Percentiles rank a stretch among this genome's conserved stretches.
phyloP scores from a whole-genome alignment of 345 rosid species.

The Citrus hindsii region DNA sequence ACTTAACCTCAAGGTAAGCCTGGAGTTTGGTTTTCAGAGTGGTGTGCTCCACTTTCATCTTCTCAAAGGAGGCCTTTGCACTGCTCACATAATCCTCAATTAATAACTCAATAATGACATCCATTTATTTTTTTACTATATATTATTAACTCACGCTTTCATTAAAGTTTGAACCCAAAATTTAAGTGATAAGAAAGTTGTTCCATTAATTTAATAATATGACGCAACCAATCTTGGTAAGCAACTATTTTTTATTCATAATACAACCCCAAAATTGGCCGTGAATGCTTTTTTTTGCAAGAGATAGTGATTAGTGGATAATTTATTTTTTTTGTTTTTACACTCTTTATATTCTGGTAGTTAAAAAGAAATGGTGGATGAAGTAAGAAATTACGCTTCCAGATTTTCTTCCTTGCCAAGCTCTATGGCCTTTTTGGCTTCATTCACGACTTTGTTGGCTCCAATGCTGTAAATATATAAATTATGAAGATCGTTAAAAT shows the following conservation, averaged over 20 bases:
- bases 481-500: neutral
- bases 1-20: slow-evolving; percentile 25
- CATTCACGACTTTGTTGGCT: slow-evolving; percentile 18
- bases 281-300: too few species aligned
- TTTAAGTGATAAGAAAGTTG: too few species aligned
- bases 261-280: slow-evolving; percentile 6
- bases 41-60: slow-evolving; percentile 16
- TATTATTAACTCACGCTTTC: too few species aligned
- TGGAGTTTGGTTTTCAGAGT: slow-evolving; percentile 23
- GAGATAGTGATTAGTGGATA: neutral
- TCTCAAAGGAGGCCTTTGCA: neutral
- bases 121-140: too few species aligned
- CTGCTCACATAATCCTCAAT: neutral
- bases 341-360: neutral
- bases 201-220: too few species aligned
- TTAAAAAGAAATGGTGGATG: neutral
- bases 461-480: slow-evolving; percentile 22
- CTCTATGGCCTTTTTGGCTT: slow-evolving; percentile 8
- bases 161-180: too few species aligned
- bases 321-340: too few species aligned
- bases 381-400: slow-evolving; percentile 21
- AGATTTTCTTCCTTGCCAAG: neutral
- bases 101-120: neutral
- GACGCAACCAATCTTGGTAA: too few species aligned
- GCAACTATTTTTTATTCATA: too few species aligned